Base-by-base conservation (phyloP, 345 rosid species). In the Noccaea bulbosa region DNA sequence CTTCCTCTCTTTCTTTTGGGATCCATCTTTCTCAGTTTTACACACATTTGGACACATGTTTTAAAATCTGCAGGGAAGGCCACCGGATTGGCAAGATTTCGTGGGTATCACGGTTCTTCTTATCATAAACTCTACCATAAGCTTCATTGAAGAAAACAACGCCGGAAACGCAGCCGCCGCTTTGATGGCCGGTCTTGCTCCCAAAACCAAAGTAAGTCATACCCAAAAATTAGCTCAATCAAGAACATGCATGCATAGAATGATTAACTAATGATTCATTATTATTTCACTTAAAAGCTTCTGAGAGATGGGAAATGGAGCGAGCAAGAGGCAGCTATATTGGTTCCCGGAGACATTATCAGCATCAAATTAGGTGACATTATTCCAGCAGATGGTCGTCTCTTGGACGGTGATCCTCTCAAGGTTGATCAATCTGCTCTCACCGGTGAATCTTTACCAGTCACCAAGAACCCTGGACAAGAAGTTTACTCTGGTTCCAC, bases 151-250 rank as follows among this genome's bases (percentile, higher is more conserved):
- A 80, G 96, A 90, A 41, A 90, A 90, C 81, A 90, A 79, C 59
- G 91, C 96, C n/a, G 96, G 93, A 4, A 90, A 90, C 65, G 96
- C 96, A 11, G 93, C 96, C 0, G 91, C 91, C 17, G 90, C 96
- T 51, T 67, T 77, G 55, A 77, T 77, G 80, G 80, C 80, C 24
- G 80, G 80, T 58, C 58, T 77, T 11, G 76, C 91, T 22, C 93
- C 93, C 16, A 83, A 90, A 74, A 85, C 96, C 40, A 89, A 87
- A 77, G 90, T 84, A 72, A 41, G 35, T 52, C 30, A 0, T 51
- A 55, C 41, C 11, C 17, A 15, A 11, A 17, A 35, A 7, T 3
- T 20, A 5, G 24, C 58, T 62, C 45, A 52, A 35, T 12, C n/a
- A 37, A 30, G 53, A 2, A 7, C 11, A 11, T 27, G 30, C 11